These are phyloP conservation scores for Leptographium galeiforme DNA, from an alignment of 2,329 filamentous ascomycete genomes.

Conservation along the genomic window DNA sequence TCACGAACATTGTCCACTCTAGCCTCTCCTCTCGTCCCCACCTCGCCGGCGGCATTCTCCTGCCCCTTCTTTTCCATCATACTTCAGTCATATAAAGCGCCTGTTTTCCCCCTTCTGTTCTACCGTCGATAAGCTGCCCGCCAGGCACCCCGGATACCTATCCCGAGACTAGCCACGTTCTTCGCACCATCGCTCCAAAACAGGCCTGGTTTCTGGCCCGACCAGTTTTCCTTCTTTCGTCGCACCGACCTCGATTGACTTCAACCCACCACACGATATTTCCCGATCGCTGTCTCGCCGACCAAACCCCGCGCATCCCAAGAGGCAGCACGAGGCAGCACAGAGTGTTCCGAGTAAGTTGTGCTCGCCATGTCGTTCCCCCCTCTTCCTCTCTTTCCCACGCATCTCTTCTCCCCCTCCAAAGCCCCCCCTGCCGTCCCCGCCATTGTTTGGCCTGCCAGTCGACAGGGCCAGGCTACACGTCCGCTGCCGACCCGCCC, in stretches of 20 bases:
- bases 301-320: not conserved
- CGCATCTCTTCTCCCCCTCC: not conserved
- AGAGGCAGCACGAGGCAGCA: not conserved
- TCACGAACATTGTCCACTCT: not conserved
- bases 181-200: not conserved
- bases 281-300: not conserved
- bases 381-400: not conserved
- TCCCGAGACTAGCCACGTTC: not conserved
- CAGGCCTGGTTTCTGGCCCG: not conserved
- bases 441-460: not conserved
- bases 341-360: not conserved
- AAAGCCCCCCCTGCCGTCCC: not conserved
- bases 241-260: not conserved
- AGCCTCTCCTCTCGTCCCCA: not conserved
- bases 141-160: not conserved
- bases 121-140: not conserved
- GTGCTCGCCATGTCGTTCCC: not conserved
- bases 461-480: not conserved
- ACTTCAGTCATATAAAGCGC: not conserved
- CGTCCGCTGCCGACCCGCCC: not conserved
- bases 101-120: not conserved
- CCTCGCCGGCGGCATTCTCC: not conserved
- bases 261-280: not conserved
- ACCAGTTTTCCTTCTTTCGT: not conserved
- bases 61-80: not conserved